These are phyloP conservation scores for Coemansia sp. DNA, from an alignment of 192 early-diverging fungal species.

Conservation along the genomic window DNA sequence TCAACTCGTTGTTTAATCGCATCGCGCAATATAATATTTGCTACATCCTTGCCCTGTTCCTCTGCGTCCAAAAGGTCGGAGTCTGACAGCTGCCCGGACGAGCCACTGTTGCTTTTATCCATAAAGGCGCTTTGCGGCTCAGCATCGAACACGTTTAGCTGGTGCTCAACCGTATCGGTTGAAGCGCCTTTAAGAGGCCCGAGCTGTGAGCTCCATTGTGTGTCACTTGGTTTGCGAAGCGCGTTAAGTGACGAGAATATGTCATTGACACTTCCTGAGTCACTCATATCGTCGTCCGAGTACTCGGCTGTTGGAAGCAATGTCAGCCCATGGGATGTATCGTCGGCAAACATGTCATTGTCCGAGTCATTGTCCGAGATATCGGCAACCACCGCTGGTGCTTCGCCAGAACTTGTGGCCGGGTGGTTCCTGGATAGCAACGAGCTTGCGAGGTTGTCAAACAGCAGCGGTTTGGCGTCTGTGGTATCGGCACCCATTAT, in stretches of 20 bases:
- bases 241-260: conserved; percentile 8
- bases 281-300: conserved; percentile 15
- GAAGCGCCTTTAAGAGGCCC: neutral
- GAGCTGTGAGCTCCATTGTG: neutral
- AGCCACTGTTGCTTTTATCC: too few species aligned
- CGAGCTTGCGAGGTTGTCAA: conserved; percentile 3
- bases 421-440: neutral
- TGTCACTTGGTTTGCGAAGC: neutral
- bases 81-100: neutral
- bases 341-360: conserved; percentile 6
- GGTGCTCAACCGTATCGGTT: neutral
- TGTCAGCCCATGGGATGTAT: conserved; percentile 10
- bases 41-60: conserved; percentile 32
- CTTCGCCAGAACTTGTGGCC: neutral
- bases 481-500: neutral
- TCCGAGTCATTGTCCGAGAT: neutral
- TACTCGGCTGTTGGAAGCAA: conserved; percentile 26
- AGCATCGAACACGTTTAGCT: too few species aligned
- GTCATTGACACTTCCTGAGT: neutral
- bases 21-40: conserved; percentile 3
- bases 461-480: neutral
- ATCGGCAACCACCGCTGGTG: neutral
- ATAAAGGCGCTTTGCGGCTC: too few species aligned
- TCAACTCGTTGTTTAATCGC: neutral
- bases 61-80: conserved; percentile 50